These are phyloP conservation scores for Gaeumannomyces tritici DNA, from an alignment of 2,329 filamentous ascomycete genomes.

Conservation along the genomic window DNA sequence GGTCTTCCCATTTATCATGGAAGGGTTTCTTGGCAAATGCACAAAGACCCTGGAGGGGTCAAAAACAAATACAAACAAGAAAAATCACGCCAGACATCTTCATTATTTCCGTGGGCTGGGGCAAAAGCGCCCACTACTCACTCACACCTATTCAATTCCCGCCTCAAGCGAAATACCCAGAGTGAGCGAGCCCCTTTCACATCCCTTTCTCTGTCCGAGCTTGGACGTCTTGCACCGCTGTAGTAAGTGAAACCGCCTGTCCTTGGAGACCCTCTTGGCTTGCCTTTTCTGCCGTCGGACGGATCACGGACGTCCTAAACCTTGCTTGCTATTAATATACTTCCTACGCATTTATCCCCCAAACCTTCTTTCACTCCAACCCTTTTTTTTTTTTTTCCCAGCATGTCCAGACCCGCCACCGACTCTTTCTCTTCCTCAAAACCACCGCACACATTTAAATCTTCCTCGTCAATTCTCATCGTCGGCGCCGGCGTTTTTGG, in stretches of 20 bases:
- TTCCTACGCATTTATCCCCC: neutral
- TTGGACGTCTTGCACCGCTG: neutral
- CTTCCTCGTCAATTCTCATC: slow-evolving; percentile 50
- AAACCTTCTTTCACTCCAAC: neutral
- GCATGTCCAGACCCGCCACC: slow-evolving; percentile 1
- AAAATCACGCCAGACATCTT: neutral
- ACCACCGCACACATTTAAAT: slow-evolving; percentile 9
- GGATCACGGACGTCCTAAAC: neutral
- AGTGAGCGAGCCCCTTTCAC: neutral
- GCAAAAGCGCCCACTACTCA: too few species aligned
- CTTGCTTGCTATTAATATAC: neutral
- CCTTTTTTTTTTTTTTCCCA: neutral
- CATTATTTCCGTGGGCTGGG: neutral
- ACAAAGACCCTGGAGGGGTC: neutral
- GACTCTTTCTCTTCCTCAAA: slow-evolving; percentile 8
- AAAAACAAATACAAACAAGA: neutral
- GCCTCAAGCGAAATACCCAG: neutral
- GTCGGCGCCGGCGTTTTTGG: slow-evolving; percentile 60
- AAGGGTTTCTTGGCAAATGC: neutral
- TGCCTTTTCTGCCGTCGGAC: neutral
- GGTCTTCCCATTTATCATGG: neutral
- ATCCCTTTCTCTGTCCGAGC: neutral
- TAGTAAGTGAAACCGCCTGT: neutral
- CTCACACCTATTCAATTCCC: neutral
- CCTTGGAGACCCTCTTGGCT: neutral